phyloP scores from a whole-genome alignment of 2,329 filamentous ascomycete genomes.

The Mycogone perniciosa region DNA sequence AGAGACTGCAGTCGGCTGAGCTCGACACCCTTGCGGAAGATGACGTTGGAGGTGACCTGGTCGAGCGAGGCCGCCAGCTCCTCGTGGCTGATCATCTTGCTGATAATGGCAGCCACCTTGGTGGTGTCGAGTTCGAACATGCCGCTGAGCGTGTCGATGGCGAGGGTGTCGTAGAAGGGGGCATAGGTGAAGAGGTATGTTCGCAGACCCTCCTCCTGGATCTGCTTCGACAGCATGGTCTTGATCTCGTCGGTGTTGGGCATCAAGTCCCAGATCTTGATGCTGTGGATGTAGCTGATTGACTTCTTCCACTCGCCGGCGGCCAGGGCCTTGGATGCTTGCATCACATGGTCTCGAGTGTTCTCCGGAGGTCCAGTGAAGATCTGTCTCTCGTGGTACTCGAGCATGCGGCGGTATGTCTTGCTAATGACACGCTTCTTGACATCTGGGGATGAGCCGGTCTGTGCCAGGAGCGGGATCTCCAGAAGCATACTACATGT shows the following conservation, averaged over 20 bases:
- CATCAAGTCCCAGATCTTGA: slow-evolving; percentile 99
- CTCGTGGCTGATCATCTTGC: slow-evolving; percentile 99
- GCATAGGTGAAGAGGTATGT: slow-evolving; percentile 99
- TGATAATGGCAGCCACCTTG: slow-evolving; percentile 92
- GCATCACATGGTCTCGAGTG: slow-evolving; percentile 98
- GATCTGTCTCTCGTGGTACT: slow-evolving; percentile 98
- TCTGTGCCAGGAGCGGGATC: slow-evolving; percentile 93
- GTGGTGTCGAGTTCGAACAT: slow-evolving; percentile 94
- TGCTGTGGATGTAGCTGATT: slow-evolving; percentile 85
- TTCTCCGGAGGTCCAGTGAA: slow-evolving; percentile 98
- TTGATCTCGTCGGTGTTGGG: slow-evolving; percentile 90
- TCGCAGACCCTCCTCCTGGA: slow-evolving; percentile 95
- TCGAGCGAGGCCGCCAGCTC: slow-evolving; percentile 93
- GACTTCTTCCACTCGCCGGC: slow-evolving; percentile 99
- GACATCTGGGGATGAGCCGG: slow-evolving; percentile 91
- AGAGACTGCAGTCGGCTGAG: slow-evolving; percentile 92
- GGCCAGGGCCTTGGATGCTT: slow-evolving; percentile 92
- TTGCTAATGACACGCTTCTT: slow-evolving; percentile 98
- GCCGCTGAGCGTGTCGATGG: slow-evolving; percentile 71
- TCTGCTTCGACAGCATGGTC: slow-evolving; percentile 93
- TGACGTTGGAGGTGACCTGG: slow-evolving; percentile 94
- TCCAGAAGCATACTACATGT: slow-evolving; percentile 99
- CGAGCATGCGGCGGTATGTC: slow-evolving; percentile 97
- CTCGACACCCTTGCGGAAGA: slow-evolving; percentile 99
- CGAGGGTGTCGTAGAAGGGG: slow-evolving; percentile 96